These are phyloP conservation scores for Lolium perenne DNA, from an alignment of 176 grass and related monocot species.

Conservation along the genomic window DNA sequence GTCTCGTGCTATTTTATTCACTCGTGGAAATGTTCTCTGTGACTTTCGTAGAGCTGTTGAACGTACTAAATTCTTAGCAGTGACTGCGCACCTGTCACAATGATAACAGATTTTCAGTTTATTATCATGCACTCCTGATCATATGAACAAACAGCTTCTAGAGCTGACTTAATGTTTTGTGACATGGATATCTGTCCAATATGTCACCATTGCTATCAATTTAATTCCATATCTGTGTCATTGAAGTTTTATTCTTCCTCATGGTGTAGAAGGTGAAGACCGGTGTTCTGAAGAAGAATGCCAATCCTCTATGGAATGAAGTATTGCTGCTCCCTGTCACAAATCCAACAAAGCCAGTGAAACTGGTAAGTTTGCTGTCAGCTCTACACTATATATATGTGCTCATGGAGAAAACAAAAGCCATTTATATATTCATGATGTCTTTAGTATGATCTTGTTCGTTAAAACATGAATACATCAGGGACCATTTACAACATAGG, in stretches of 20 bases:
- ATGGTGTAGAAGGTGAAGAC: slow-evolving; percentile 73
- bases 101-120: not conserved
- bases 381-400: not conserved
- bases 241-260: slow-evolving; percentile 39
- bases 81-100: not conserved
- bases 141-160: not conserved
- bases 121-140: not conserved
- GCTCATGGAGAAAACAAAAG: not conserved
- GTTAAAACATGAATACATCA: not conserved
- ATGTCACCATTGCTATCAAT: not conserved
- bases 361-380: slow-evolving; percentile 66
- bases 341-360: slow-evolving; percentile 56
- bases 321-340: slow-evolving; percentile 67
- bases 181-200: not conserved
- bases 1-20: slow-evolving; percentile 1
- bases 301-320: slow-evolving; percentile 87
- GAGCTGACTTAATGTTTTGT: not conserved
- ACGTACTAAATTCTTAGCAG: not conserved
- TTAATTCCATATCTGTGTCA: not conserved
- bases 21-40: not conserved
- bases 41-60: not conserved
- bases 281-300: slow-evolving; percentile 77
- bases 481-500: not conserved
- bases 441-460: not conserved
- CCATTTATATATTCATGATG: not conserved